phyloP scores from a whole-genome alignment of 352 stramenopile genomes.

The Phytophthora sp. region DNA sequence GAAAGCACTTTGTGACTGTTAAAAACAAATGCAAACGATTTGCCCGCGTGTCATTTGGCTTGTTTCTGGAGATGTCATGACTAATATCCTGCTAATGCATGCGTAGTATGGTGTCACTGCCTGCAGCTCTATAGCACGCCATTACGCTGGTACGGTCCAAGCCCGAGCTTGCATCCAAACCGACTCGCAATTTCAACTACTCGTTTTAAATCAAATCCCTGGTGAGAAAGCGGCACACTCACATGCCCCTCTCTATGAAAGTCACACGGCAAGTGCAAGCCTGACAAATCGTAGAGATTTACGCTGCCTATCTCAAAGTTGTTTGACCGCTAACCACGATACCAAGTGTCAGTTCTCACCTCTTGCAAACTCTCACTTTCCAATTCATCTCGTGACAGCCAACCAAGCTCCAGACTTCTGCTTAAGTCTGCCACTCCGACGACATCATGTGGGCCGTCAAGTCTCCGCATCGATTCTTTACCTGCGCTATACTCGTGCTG shows the following conservation, averaged over 20 bases:
- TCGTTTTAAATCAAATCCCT: neutral
- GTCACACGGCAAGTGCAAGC: slow-evolving; percentile 11
- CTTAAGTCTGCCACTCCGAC: neutral
- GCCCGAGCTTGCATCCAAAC: slow-evolving; percentile 9
- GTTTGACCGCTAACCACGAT: slow-evolving; percentile 3
- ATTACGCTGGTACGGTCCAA: neutral
- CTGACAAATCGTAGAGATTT: slow-evolving; percentile 8
- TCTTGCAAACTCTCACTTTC: slow-evolving; percentile 18
- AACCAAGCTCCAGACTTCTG: neutral
- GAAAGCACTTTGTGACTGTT: slow-evolving; percentile 6
- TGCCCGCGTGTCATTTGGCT: slow-evolving; percentile 17
- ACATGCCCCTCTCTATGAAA: no score
- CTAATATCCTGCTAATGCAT: neutral
- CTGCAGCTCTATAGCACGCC: neutral
- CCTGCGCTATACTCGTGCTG: neutral
- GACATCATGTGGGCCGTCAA: slow-evolving; percentile 5
- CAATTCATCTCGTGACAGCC: slow-evolving; percentile 7
- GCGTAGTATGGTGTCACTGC: slow-evolving; percentile 5
- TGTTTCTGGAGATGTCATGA: slow-evolving; percentile 19
- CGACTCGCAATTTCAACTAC: neutral
- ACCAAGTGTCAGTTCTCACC: neutral
- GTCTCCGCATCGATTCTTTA: slow-evolving; percentile 1
- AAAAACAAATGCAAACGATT: slow-evolving; percentile 5
- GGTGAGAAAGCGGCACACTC: slow-evolving; percentile 4
- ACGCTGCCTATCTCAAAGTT: neutral